Evolutionary conservation across 257 asterid genomes (phyloP), one percentile per base, ranked within the genome.

Genomic region (Ophiorrhiza pumila): DNA sequence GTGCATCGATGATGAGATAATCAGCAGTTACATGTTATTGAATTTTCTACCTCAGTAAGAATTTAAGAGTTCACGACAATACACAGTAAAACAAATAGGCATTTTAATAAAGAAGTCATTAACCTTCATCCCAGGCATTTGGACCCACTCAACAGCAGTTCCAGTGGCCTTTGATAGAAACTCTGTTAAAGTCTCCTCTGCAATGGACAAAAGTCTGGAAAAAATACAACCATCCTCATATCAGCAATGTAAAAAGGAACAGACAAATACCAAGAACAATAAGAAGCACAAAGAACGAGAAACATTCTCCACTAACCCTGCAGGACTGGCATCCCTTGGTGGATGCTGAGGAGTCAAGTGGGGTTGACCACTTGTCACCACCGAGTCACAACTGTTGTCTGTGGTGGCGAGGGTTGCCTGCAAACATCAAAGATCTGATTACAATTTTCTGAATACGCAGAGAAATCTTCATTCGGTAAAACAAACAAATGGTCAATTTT

Each of bases 111-210:
- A 69, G 53, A 69, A 20, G 27, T 65, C 29, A 15, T 14, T 52
- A 41, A 93, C 98, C 98, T 93, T 93, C 98, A 93, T 93, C 87
- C 98, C 98, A 82, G 97, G 98, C 98, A 93, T 89, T 85, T 91
- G 98, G 89, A 93, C 94, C 97, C 98, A 93, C 98, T 93, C 97
- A 78, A 93, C 94, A 77, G 97, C 98, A 74, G 98, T 93, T 79
- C 98, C 98, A 77, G 98, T 93, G 32, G 98, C 98, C 96, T 93
- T 93, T 25, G 98, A 91, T 80, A 93, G 88, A 93, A 93, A 93
- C 96, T 91, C 98, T 88, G 98, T 89, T 91, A 93, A 88, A 86
- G 97, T 93, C 88, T 93, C 98, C 89, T 93, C 98, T 9, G 98
- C 98, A 77, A 93, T 89, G 87, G 98, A 88, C 92, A 93, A 46